A percentile compares a stretch with the other conserved stretches of the same genome.
These are phyloP conservation scores for Fusarium haematococcum DNA, from an alignment of 2,329 filamentous ascomycete genomes.

Conservation along the genomic window DNA sequence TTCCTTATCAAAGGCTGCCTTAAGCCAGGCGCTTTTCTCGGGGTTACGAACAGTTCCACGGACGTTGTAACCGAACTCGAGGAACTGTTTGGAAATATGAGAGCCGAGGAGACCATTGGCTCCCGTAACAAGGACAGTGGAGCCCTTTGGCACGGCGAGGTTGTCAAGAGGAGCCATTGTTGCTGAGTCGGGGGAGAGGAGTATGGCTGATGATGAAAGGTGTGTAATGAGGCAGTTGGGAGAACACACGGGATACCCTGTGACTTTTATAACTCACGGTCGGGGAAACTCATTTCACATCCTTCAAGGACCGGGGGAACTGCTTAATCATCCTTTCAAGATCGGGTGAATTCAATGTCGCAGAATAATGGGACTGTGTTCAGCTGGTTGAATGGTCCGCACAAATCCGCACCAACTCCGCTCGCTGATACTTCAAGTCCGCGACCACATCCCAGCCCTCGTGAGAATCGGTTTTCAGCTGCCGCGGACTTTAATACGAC, in stretches of 20 bases:
- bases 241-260: neutral
- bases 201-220: neutral
- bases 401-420: neutral
- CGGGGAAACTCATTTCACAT: neutral
- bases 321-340: neutral
- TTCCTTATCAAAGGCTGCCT: conserved; percentile 45
- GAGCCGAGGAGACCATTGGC: conserved; percentile 56
- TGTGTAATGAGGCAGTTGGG: neutral
- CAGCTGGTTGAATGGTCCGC: neutral
- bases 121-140: conserved; percentile 56
- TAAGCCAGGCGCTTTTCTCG: conserved; percentile 49
- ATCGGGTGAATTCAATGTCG: neutral
- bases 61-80: conserved; percentile 56
- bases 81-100: conserved; percentile 54
- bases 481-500: neutral
- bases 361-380: neutral
- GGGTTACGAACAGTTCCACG: conserved; percentile 56
- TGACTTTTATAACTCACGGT: neutral
- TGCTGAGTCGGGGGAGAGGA: neutral
- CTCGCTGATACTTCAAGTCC: neutral
- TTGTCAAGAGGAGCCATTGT: conserved; percentile 20
- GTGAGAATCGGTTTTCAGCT: neutral
- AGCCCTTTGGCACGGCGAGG: conserved; percentile 41
- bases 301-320: neutral
- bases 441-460: neutral